Conservation (phyloP, 495 filamentous ascomycete species). For the Rhizodiscina lignyota region DNA sequence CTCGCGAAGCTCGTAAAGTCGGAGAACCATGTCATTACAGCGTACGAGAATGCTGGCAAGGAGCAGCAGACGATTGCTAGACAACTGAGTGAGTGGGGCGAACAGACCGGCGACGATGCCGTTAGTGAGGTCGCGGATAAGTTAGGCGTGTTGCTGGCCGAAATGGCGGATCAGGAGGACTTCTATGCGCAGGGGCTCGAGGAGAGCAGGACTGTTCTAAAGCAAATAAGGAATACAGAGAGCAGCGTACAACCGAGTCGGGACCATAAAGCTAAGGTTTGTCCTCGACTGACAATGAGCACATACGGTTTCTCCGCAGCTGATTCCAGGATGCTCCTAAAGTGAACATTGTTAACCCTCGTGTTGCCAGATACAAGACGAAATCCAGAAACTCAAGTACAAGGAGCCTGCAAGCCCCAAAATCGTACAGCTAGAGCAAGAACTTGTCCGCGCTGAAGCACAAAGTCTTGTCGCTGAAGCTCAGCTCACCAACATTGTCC, state of each 20-base stretch:
- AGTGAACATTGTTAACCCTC: conserved; percentile 1
- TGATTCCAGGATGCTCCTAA: too few relatives aligned
- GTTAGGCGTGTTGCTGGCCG: conserved; percentile 74
- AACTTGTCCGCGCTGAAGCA: conserved; percentile 86
- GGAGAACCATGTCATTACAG: conserved; percentile 67
- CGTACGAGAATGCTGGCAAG: conserved; percentile 64
- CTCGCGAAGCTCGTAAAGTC: conserved; percentile 85
- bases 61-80: conserved; percentile 69
- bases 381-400: conserved; percentile 74
- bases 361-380: conserved; percentile 46
- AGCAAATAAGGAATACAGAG: conserved; percentile 86
- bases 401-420: conserved; percentile 70
- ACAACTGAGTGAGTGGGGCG: conserved; percentile 95
- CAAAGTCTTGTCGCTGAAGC: conserved; percentile 93
- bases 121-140: conserved; percentile 86
- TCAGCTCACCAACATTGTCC: conserved; percentile 82
- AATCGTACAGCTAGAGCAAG: conserved; percentile 76
- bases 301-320: not conserved
- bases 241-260: conserved; percentile 79
- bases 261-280: conserved; percentile 56
- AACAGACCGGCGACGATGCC: conserved; percentile 69
- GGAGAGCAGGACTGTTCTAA: conserved; percentile 61
- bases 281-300: not conserved
- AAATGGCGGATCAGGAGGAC: conserved; percentile 88
- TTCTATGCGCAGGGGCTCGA: conserved; percentile 72